Conservation (phyloP, 1,139 yeast genomes). For the Suzukiozyma palmioleophila region DNA sequence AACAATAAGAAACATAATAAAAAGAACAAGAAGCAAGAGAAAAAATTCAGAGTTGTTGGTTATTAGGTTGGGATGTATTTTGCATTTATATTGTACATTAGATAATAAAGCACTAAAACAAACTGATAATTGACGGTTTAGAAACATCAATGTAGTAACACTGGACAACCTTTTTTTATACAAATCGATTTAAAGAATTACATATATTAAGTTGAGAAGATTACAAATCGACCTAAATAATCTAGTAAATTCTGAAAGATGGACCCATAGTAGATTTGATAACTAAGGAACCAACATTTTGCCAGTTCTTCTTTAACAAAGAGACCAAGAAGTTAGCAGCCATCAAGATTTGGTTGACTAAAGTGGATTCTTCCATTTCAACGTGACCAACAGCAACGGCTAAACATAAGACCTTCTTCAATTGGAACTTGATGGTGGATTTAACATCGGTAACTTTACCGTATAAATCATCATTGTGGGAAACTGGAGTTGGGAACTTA, state of each 20-base stretch:
- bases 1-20: slow-evolving; percentile 70
- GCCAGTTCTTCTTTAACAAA: slow-evolving; percentile 99
- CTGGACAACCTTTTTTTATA: no score
- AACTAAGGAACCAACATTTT: slow-evolving; percentile 99
- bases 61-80: slow-evolving; percentile 17
- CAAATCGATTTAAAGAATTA: not conserved
- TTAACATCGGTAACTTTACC: slow-evolving; percentile 94
- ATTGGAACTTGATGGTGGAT: slow-evolving; percentile 99
- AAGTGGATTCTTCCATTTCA: slow-evolving; percentile 93
- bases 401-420: slow-evolving; percentile 90
- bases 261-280: slow-evolving; percentile 99
- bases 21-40: slow-evolving; percentile 65
- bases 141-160: no score
- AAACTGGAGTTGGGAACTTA: slow-evolving; percentile 99
- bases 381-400: slow-evolving; percentile 99
- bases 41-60: slow-evolving; percentile 41
- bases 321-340: slow-evolving; percentile 99
- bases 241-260: slow-evolving; percentile 97
- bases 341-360: slow-evolving; percentile 98
- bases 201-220: not conserved
- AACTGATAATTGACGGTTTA: no score
- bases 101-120: not conserved
- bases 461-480: slow-evolving; percentile 98
- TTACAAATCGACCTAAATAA: slow-evolving; percentile 11
- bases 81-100: slow-evolving; percentile 3